Base-by-base conservation (phyloP, 2,329 filamentous ascomycete genomes). In the Diaporthe sp. region DNA sequence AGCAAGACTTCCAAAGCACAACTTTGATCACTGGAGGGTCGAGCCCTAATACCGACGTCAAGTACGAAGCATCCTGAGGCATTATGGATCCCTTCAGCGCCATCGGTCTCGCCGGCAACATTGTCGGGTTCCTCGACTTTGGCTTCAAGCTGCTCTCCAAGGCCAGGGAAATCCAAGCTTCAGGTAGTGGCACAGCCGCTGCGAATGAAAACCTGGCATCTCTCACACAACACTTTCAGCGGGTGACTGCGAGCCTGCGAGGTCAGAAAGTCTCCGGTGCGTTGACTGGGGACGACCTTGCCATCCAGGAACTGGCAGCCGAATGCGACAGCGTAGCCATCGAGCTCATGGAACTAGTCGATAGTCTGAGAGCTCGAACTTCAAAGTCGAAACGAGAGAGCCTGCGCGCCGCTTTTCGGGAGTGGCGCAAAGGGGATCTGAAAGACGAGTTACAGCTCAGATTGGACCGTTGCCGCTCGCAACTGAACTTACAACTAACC, bases 161-260 rank as follows among this genome's bases (percentile, higher is more conserved):
- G 57, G 57, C 57, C 57, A 39, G 57, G 42, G 57, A 59, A 39
- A 39, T 59, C 34, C 34, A 59, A 59, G 57, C 57, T 12, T 39
- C 57, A n/a, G 22, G 10, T 17, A 59, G 22, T 59, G 57, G 57
- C 57, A 39, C 34, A 39, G 34, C 57, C 22, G 34, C 57, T 39
- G 57, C 57, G 22, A 59, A 25, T 39, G 57, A 59, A 9, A 39
- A 39, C 34, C 34, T 59, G 34, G 22, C 25, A 9, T 42, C 34
- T 22, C 57, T 59, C 57, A 39, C 57, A 15, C 34, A 42, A 19
- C 57, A 39, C 22, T 59, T 59, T 59, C 34, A 59, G 34, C 57
- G 34, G 22, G 57, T 59, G 19, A 59, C 57, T 37, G 31, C 57
- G 34, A 59, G 31, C 34, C 57, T 59, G 7, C 57, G 57, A 37